These are phyloP conservation scores for Aspergillus sp. DNA, from an alignment of 2,329 filamentous ascomycete genomes.

Conservation along the genomic window DNA sequence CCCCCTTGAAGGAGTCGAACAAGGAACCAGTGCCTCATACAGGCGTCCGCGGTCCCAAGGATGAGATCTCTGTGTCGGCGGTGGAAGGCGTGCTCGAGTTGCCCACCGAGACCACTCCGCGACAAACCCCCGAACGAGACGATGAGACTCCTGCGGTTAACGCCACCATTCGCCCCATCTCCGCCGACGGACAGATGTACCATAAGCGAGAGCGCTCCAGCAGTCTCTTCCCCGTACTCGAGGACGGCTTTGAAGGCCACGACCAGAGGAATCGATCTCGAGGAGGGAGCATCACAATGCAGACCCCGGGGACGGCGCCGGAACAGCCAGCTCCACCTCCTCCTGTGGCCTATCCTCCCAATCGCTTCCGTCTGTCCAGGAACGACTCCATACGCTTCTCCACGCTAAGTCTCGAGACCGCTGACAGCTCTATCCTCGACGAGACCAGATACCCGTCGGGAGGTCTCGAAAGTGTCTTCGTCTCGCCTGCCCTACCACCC, in stretches of 20 bases:
- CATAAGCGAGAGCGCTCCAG: conserved; percentile 20
- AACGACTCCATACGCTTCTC: conserved; percentile 37
- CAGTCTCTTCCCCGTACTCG: conserved; percentile 22
- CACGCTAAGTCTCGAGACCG: conserved; percentile 36
- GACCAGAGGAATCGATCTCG: conserved; percentile 24
- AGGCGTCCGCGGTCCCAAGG: conserved; percentile 20
- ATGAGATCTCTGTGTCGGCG: conserved; percentile 31
- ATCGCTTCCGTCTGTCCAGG: conserved; percentile 30
- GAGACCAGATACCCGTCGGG: conserved; percentile 26
- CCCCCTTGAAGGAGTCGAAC: conserved; percentile 29
- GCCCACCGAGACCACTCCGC: conserved; percentile 36
- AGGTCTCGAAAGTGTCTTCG: conserved; percentile 27
- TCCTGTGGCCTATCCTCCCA: conserved; percentile 26
- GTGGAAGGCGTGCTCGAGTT: conserved; percentile 34
- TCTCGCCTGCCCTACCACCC: conserved; percentile 30
- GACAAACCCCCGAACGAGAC: conserved; percentile 34
- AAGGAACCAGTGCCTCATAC: conserved; percentile 18
- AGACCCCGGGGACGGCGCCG: conserved; percentile 32
- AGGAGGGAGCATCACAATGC: conserved; percentile 32
- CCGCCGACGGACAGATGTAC: conserved; percentile 30
- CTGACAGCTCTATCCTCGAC: conserved; percentile 38
- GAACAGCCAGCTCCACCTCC: conserved; percentile 38
- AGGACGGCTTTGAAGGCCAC: conserved; percentile 20
- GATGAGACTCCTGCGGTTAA: conserved; percentile 19
- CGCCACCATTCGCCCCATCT: conserved; percentile 26